Evolutionary conservation across 192 early-diverging fungal species (phyloP), one percentile per base, ranked within the genome.

Genomic region (Piromyces sp.): DNA sequence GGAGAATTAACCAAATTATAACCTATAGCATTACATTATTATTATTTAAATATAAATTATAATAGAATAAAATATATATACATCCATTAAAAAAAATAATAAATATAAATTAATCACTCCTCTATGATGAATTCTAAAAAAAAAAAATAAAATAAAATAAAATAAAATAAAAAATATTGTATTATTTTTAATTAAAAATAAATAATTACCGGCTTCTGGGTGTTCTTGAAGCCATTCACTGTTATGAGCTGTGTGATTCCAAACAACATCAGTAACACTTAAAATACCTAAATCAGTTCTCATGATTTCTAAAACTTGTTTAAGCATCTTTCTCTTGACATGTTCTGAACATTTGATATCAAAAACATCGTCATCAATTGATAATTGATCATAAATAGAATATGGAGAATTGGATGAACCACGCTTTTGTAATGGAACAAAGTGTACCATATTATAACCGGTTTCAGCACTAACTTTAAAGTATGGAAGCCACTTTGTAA

Each of bases 401-500:
- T 97, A 99, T n/a, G 98, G 98, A 13, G 96, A 98, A 86, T 99
- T 95, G 0, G 96, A 98, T 13, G 84, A 85, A 33, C 98, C 98
- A 68, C 98, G 90, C 83, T 91, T 88, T 85, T 96, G 95, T 83
- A 98, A 85, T 2, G 98, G 98, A 1, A 97, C 95, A 88, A 97
- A 98, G 83, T 99, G 98, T 26, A 98, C 89, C 96, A 97, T 96
- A 84, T 99, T 99, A 89, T 98, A 99, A 14, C 96, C 95, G 29
- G 90, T 86, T 28, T 94, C 86, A 33, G 91, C 83, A 83, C 95
- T 93, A 28, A 85, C 83, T 22, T 93, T 85, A 80, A 99, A 88
- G 82, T 94, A 90, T 22, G 87, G 81, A 19, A 88, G 85, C 98
- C 98, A 99, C 80, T 87, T 79, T 15, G 87, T 86, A 80, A 99